Base-by-base conservation (phyloP, 257 asterid genomes). In the Solanum bukasovii region DNA sequence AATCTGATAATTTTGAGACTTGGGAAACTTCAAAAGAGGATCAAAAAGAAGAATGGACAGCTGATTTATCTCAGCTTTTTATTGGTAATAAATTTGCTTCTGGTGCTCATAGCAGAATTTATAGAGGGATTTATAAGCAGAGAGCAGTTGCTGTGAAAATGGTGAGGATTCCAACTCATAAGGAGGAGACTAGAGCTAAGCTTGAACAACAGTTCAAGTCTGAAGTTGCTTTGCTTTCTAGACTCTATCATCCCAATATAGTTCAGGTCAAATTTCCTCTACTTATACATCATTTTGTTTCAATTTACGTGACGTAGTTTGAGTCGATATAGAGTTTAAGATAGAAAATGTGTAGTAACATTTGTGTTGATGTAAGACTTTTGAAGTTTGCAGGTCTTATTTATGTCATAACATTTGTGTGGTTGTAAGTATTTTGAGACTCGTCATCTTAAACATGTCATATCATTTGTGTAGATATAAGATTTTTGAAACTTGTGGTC, bases 11-110 rank as follows among this genome's bases (percentile, higher is more conserved):
- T 88, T 90, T 93, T 25, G 99, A 97, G 68, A 93, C 92, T 1
- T 95, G 99, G 99, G 99, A 96, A 37, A 93, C 92, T 5, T 89
- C 96, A 3, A 92, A 92, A 87, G 95, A 94, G 42, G 98, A 95
- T 16, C 91, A 90, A 65, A 85, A 81, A 34, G 92, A 90, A 86
- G 93, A 91, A 75, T 91, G 91, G 93, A 89, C 92, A 18, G 92
- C 92, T 70, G 92, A 92, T 29, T 90, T 92, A 25, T 92, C 94
- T 23, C 92, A 92, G 90, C 90, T 92, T 87, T 92, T 92, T 78
- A 87, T 90, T 27, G 94, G 94, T 13, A 89, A 90, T 52, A 92
- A 89, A 77, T 92, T 92, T 90, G 94, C 94, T 10, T 90, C 92
- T 5, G 94, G 93, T 5, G 93, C 94, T 13, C 94, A 92, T 67